Evolutionary conservation across 2,329 filamentous ascomycete species (phyloP).

Genomic region (Penicillium thymicola): DNA sequence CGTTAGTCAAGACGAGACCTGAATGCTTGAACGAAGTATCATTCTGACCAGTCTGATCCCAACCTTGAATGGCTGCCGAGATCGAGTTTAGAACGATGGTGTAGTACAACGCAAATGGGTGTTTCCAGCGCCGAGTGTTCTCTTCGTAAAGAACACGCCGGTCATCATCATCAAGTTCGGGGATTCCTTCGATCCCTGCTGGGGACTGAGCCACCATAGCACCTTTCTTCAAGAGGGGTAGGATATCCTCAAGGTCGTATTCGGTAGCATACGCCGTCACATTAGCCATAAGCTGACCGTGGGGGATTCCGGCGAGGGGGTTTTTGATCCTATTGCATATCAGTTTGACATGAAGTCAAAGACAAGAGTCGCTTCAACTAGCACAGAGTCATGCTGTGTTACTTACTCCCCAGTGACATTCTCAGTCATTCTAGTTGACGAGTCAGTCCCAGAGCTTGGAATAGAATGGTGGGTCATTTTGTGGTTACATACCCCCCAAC

Average conservation of each 20-base stretch:
- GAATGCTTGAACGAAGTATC: neutral
- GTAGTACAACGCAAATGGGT: slow-evolving; percentile 49
- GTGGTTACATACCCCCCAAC: slow-evolving; percentile 9
- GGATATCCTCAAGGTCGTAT: slow-evolving; percentile 58
- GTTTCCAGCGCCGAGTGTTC: slow-evolving; percentile 46
- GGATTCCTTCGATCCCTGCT: slow-evolving; percentile 58
- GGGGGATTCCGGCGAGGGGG: slow-evolving; percentile 14
- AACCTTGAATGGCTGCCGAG: slow-evolving; percentile 51
- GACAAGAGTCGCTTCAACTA: neutral
- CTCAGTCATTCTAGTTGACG: slow-evolving; percentile 11
- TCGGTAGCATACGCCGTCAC: slow-evolving; percentile 44
- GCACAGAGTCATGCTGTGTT: neutral
- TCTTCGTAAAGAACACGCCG: slow-evolving; percentile 44
- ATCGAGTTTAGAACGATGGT: slow-evolving; percentile 50
- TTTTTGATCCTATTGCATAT: slow-evolving; percentile 15
- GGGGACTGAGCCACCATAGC: slow-evolving; percentile 73
- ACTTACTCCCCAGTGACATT: slow-evolving; percentile 21
- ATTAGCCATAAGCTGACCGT: slow-evolving; percentile 11
- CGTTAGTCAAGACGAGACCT: neutral
- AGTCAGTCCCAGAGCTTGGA: neutral
- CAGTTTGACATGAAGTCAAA: neutral
- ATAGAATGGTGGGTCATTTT: neutral
- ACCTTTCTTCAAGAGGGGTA: slow-evolving; percentile 44
- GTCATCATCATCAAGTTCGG: slow-evolving; percentile 55
- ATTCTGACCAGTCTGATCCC: slow-evolving; percentile 45